These are phyloP conservation scores for Hypoxylon sp. DNA, from an alignment of 2,329 filamentous ascomycete genomes.

Conservation along the genomic window DNA sequence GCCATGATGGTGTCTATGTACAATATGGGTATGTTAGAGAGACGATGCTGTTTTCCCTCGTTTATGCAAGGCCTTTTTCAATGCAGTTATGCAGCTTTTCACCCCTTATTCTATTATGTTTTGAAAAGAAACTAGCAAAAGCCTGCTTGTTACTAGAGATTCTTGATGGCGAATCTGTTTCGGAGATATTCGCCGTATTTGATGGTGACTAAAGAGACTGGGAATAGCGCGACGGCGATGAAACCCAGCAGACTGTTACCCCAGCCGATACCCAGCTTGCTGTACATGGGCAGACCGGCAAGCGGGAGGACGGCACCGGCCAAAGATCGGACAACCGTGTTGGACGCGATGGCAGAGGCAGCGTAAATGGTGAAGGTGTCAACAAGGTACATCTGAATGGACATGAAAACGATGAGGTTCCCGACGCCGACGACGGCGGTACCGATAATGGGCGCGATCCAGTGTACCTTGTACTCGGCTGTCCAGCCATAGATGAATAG, in stretches of 20 bases:
- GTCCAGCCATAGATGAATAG: conserved; percentile 56
- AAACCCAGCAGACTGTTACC: conserved; percentile 52
- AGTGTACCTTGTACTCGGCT: conserved; percentile 56
- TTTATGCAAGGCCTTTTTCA: conserved; percentile 2
- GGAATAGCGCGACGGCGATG: conserved; percentile 48
- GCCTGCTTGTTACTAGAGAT: conserved; percentile 28
- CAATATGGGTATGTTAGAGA: neutral
- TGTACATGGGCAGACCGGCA: conserved; percentile 55
- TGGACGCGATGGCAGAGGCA: conserved; percentile 66
- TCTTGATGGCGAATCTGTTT: conserved; percentile 36
- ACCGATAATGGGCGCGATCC: conserved; percentile 66
- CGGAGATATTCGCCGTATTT: conserved; percentile 44
- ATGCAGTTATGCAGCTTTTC: conserved; percentile 17
- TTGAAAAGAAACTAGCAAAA: conserved; percentile 5
- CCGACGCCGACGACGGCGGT: conserved; percentile 61
- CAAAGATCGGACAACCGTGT: conserved; percentile 64
- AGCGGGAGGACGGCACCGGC: conserved; percentile 69
- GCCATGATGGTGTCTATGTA: neutral
- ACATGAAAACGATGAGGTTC: conserved; percentile 60
- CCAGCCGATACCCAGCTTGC: conserved; percentile 51
- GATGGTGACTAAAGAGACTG: conserved; percentile 42
- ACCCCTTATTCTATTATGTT: conserved; percentile 2
- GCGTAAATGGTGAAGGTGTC: conserved; percentile 61
- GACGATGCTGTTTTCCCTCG: conserved; percentile 12
- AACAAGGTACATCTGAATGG: conserved; percentile 69